Evolutionary conservation across 306 rosid genomes (phyloP).

Genomic region (Corylus americana): DNA sequence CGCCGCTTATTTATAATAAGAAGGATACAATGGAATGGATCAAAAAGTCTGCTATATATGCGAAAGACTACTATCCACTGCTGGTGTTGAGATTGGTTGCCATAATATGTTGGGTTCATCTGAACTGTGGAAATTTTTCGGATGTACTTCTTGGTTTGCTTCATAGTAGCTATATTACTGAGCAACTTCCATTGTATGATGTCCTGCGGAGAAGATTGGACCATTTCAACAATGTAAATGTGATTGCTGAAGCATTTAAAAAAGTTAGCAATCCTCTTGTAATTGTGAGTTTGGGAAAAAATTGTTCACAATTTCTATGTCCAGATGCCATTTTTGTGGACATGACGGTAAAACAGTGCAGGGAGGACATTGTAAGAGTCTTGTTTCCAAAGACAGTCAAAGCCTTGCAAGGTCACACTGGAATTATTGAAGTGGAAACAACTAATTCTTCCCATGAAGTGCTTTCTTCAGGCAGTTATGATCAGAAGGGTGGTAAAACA

Average conservation of each 20-base stretch:
- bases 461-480: constrained; percentile 13
- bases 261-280: constrained; percentile 52
- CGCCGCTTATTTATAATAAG: constrained; percentile 18
- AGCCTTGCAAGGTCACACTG: constrained; percentile 1
- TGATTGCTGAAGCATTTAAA: constrained; percentile 49
- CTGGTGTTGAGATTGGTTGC: constrained; percentile 49
- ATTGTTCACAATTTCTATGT: constrained; percentile 13
- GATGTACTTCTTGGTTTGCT: constrained; percentile 29
- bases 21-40: constrained; percentile 42
- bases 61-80: constrained; percentile 23
- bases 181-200: constrained; percentile 25
- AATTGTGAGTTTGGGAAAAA: constrained; percentile 31
- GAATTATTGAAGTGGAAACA: constrained; percentile 7
- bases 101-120: constrained; percentile 43
- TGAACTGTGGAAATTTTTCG: constrained; percentile 31
- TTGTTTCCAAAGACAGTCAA: constrained; percentile 34
- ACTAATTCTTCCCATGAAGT: constrained; percentile 4
- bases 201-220: constrained; percentile 28
- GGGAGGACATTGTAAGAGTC: constrained; percentile 22
- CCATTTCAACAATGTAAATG: constrained; percentile 8
- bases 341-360: constrained; percentile 22
- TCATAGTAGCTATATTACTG: constrained; percentile 14
- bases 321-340: constrained; percentile 45
- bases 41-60: constrained; percentile 6
- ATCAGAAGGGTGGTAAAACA: not conserved